Evolutionary conservation across 805 yeast species (phyloP).

Genomic region (Candida krabiensis): DNA sequence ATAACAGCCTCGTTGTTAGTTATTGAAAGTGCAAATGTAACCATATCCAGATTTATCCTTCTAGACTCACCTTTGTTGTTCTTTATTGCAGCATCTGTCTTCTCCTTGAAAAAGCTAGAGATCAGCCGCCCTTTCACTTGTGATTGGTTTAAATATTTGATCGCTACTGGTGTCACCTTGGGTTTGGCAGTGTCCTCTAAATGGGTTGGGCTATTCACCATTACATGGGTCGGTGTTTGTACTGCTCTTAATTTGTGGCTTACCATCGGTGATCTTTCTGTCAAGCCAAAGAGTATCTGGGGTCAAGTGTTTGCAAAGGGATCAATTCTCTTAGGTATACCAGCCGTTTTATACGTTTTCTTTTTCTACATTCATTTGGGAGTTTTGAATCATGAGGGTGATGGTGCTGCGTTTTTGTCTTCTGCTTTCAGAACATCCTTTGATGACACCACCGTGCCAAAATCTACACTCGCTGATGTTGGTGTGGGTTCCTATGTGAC

Average conservation of each 20-base stretch:
- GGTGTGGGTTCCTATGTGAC: slow-evolving; percentile 72
- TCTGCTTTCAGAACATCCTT: slow-evolving; percentile 70
- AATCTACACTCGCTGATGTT: slow-evolving; percentile 58
- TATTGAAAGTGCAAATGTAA: slow-evolving; percentile 66
- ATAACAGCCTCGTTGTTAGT: slow-evolving; percentile 55
- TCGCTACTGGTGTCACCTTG: slow-evolving; percentile 65
- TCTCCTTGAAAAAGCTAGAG: slow-evolving; percentile 66
- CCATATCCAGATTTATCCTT: slow-evolving; percentile 73
- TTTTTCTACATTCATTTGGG: slow-evolving; percentile 67
- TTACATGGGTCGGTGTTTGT: slow-evolving; percentile 71
- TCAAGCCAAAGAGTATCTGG: slow-evolving; percentile 42
- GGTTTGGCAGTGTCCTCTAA: slow-evolving; percentile 75
- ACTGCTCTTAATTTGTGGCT: slow-evolving; percentile 70
- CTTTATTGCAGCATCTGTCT: slow-evolving; percentile 72
- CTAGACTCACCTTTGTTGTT: slow-evolving; percentile 76
- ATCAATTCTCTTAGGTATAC: slow-evolving; percentile 54
- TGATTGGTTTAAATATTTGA: slow-evolving; percentile 57
- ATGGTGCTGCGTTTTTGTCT: slow-evolving; percentile 70
- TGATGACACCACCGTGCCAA: slow-evolving; percentile 60
- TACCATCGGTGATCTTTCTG: slow-evolving; percentile 65
- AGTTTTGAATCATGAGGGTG: slow-evolving; percentile 59
- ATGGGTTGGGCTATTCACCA: slow-evolving; percentile 83
- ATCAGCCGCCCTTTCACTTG: slow-evolving; percentile 58
- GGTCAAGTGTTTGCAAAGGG: slow-evolving; percentile 55
- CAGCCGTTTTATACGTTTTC: slow-evolving; percentile 51